These are phyloP conservation scores for Phanerochaete carnosa DNA, from an alignment of 768 basidiomycete species.

Conservation along the genomic window DNA sequence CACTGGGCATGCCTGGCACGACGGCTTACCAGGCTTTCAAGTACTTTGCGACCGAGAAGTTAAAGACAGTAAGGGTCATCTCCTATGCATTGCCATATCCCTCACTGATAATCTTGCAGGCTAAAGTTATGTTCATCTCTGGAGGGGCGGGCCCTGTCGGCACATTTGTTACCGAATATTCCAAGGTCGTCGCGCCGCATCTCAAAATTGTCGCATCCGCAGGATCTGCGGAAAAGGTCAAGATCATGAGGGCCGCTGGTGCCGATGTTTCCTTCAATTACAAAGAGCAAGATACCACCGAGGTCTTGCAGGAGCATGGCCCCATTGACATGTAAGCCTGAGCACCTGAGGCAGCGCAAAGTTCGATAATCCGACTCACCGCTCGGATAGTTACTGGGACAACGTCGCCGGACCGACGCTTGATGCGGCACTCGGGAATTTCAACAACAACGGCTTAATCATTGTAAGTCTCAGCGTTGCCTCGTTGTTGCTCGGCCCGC, in stretches of 20 bases:
- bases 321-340: constrained; percentile 44
- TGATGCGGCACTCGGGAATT: constrained; percentile 2
- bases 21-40: constrained; percentile 35
- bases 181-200: neutral
- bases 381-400: constrained; percentile 10
- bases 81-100: neutral
- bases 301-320: constrained; percentile 50
- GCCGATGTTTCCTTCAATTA: constrained; percentile 68
- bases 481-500: neutral
- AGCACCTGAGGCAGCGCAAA: no score
- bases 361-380: neutral
- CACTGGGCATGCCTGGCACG: constrained; percentile 13
- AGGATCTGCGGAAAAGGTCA: constrained; percentile 64
- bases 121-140: constrained; percentile 34
- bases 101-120: neutral
- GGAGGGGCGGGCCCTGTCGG: constrained; percentile 50
- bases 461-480: neutral
- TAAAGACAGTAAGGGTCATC: constrained; percentile 33
- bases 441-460: neutral
- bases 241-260: constrained; percentile 50
- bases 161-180: constrained; percentile 38
- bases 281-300: constrained; percentile 48
- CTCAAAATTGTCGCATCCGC: constrained; percentile 64
- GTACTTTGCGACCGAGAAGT: constrained; percentile 25
- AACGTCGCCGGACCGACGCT: constrained; percentile 7